These are phyloP conservation scores for Grosmannia serpens DNA, from an alignment of 2,329 filamentous ascomycete species.

Conservation along the genomic window DNA sequence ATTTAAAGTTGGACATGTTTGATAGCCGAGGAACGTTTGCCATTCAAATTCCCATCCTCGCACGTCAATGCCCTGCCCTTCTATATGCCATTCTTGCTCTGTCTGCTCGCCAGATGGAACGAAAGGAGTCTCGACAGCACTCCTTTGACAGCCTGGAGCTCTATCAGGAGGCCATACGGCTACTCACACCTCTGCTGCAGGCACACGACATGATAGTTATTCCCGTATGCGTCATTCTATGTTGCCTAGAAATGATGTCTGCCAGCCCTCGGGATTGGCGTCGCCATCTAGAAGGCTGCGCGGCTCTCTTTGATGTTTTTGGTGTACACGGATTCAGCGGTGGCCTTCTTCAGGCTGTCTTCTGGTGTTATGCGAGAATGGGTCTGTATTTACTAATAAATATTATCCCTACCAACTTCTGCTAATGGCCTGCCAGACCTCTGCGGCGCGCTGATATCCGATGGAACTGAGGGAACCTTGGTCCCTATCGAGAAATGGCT, in stretches of 20 bases:
- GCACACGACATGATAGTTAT: constrained; percentile 21
- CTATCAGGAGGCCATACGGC: constrained; percentile 42
- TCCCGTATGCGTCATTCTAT: constrained; percentile 27
- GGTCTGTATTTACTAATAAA: constrained; percentile 17
- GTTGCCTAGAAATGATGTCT: constrained; percentile 32
- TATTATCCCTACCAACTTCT: neutral
- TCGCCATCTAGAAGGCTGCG: constrained; percentile 45
- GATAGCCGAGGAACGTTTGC: constrained; percentile 41
- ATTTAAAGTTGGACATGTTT: constrained; percentile 9
- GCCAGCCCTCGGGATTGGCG: constrained; percentile 36
- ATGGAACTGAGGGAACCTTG: constrained; percentile 38
- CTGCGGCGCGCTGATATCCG: constrained; percentile 43
- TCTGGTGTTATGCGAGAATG: constrained; percentile 50
- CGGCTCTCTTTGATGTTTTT: constrained; percentile 40
- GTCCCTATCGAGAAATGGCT: constrained; percentile 38
- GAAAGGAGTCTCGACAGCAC: constrained; percentile 30
- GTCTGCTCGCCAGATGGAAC: constrained; percentile 41
- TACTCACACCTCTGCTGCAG: constrained; percentile 24
- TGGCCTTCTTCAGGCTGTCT: constrained; percentile 40
- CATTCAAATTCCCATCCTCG: constrained; percentile 37
- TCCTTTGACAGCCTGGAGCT: constrained; percentile 41
- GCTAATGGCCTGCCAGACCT: constrained; percentile 26
- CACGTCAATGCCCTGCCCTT: constrained; percentile 32
- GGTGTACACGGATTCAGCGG: constrained; percentile 41
- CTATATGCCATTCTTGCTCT: constrained; percentile 41